phyloP scores from a whole-genome alignment of 2,329 filamentous ascomycete species.

The Blumeriella jaapii region DNA sequence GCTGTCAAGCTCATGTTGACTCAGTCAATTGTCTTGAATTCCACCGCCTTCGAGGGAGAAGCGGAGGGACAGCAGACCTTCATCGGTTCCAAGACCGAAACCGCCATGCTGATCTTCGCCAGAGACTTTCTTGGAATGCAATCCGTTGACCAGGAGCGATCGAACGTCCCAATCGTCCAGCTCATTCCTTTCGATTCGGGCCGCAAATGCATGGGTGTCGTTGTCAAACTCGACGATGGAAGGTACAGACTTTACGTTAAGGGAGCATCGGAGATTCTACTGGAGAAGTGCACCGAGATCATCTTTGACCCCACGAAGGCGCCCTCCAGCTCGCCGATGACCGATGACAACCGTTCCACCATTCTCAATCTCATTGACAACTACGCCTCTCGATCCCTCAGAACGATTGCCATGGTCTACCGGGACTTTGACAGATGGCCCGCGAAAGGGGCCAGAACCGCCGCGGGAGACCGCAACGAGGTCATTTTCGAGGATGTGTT shows the following conservation, averaged over 20 bases:
- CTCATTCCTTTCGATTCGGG: slow-evolving; percentile 31
- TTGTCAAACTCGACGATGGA: slow-evolving; percentile 39
- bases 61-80: slow-evolving; percentile 48
- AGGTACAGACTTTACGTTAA: slow-evolving; percentile 39
- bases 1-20: slow-evolving; percentile 34
- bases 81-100: slow-evolving; percentile 69
- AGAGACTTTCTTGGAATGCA: slow-evolving; percentile 54
- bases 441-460: slow-evolving; percentile 39
- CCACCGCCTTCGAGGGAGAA: slow-evolving; percentile 57
- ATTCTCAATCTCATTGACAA: slow-evolving; percentile 44
- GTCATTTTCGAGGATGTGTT: slow-evolving; percentile 59
- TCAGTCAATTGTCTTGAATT: slow-evolving; percentile 56
- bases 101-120: slow-evolving; percentile 59
- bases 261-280: slow-evolving; percentile 41
- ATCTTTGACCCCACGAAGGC: slow-evolving; percentile 48
- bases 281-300: slow-evolving; percentile 35
- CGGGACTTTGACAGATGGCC: slow-evolving; percentile 62
- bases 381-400: slow-evolving; percentile 55
- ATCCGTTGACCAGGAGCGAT: slow-evolving; percentile 46
- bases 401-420: slow-evolving; percentile 65
- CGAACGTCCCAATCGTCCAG: slow-evolving; percentile 47
- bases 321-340: slow-evolving; percentile 39
- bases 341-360: slow-evolving; percentile 42
- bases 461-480: slow-evolving; percentile 49
- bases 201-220: slow-evolving; percentile 59